A percentile compares a stretch with the other conserved stretches of the same genome.
Conservation (phyloP, 75 land plant genomes). For the Pseudotsuga menziesii region DNA sequence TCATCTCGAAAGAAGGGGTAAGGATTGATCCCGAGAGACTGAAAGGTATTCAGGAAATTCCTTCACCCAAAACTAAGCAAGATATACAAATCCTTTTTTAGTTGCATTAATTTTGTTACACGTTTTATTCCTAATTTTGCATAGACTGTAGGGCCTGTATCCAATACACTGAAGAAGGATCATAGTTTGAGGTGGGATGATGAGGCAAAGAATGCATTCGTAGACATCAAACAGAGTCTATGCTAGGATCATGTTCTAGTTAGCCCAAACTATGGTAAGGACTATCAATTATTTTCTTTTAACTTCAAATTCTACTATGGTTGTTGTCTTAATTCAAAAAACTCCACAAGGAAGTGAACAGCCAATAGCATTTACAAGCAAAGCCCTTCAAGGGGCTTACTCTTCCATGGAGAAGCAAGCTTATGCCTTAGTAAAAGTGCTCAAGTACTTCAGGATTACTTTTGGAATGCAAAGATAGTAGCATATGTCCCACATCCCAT, state of each 20-base stretch:
- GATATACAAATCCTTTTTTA: not conserved
- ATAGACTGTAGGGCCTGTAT: not conserved
- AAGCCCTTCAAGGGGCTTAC: too few species aligned
- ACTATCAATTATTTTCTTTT: not conserved
- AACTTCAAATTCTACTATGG: not conserved
- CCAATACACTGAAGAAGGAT: not conserved
- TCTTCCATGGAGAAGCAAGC: too few species aligned
- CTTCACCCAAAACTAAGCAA: not conserved
- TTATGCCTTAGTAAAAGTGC: too few species aligned
- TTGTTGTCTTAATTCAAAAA: too few species aligned
- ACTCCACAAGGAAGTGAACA: too few species aligned
- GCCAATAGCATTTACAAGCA: too few species aligned
- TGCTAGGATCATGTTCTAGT: not conserved
- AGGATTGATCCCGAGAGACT: not conserved
- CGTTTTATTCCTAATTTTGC: not conserved
- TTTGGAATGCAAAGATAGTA: too few species aligned
- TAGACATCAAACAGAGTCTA: not conserved
- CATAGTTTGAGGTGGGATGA: not conserved
- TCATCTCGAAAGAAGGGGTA: not conserved
- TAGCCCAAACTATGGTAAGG: not conserved
- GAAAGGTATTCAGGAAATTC: not conserved
- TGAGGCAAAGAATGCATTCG: not conserved
- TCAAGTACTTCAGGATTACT: too few species aligned
- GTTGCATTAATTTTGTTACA: not conserved
- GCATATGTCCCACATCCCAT: too few species aligned